phyloP scores from a whole-genome alignment of 768 basidiomycete species.

The Leccinum pellstonianum region DNA sequence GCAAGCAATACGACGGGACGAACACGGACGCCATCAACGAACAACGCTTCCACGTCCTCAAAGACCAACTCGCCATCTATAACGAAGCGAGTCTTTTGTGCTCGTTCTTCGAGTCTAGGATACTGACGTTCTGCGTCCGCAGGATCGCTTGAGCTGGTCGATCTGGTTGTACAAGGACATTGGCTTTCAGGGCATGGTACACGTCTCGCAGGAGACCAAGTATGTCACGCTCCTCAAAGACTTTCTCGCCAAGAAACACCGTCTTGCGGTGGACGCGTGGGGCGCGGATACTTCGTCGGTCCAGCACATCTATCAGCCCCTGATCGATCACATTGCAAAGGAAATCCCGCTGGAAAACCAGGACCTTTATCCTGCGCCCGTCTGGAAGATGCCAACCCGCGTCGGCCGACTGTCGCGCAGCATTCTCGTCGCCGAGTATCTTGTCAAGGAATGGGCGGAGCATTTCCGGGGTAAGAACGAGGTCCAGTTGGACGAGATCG shows the following conservation, averaged over 20 bases:
- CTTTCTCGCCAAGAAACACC: constrained; percentile 77
- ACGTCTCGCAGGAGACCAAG: constrained; percentile 62
- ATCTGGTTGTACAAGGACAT: constrained; percentile 90
- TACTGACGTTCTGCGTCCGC: not conserved
- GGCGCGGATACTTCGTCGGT: constrained; percentile 64
- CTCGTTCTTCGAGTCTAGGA: not conserved
- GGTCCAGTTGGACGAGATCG: constrained; percentile 67
- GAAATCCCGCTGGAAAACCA: constrained; percentile 53
- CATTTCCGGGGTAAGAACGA: constrained; percentile 59
- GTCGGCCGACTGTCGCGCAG: constrained; percentile 60
- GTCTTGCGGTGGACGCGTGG: constrained; percentile 76
- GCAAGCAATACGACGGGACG: constrained; percentile 56
- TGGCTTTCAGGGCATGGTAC: constrained; percentile 85
- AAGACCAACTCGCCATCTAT: constrained; percentile 75
- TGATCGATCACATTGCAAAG: constrained; percentile 58
- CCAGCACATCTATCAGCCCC: constrained; percentile 58
- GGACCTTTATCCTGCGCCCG: constrained; percentile 58
- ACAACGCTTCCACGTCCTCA: constrained; percentile 59
- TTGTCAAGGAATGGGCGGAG: constrained; percentile 72
- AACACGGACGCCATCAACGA: constrained; percentile 67
- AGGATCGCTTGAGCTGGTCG: constrained; percentile 73
- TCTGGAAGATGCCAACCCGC: constrained; percentile 59
- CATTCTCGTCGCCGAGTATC: constrained; percentile 68
- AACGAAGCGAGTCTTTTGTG: constrained; percentile 32
- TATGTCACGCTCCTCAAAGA: constrained; percentile 68